Evolutionary conservation across 495 filamentous ascomycete species (phyloP).

Genomic region (Margaritispora aquatica): DNA sequence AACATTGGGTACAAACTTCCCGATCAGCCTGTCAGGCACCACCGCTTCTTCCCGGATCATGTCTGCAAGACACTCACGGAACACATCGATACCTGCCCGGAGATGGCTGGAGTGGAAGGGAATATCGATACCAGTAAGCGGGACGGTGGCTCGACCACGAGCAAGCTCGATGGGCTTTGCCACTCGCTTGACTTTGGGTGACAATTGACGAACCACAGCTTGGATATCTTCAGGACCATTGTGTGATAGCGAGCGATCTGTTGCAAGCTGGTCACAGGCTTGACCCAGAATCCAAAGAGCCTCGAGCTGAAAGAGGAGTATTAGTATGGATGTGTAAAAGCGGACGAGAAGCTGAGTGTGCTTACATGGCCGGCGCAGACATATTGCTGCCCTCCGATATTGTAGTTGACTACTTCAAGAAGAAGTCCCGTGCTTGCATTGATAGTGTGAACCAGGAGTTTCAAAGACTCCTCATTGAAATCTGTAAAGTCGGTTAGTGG

Average conservation of each 20-base stretch:
- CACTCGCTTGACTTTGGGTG: background rate
- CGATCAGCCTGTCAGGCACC: background rate
- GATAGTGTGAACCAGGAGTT: background rate
- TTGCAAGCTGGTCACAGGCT: background rate
- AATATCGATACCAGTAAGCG: background rate
- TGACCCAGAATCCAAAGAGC: background rate
- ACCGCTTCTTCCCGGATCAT: background rate
- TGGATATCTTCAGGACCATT: background rate
- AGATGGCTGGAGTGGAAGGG: background rate
- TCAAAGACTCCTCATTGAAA: background rate
- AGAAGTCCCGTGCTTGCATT: background rate
- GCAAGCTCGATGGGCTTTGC: background rate
- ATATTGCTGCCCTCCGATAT: background rate
- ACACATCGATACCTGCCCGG: background rate
- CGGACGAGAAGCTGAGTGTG: background rate
- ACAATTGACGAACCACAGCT: background rate
- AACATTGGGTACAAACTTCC: background rate
- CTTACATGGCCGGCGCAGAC: background rate
- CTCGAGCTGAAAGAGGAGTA: background rate
- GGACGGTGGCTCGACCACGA: background rate
- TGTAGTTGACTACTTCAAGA: background rate
- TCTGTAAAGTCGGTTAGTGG: background rate
- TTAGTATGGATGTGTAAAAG: background rate
- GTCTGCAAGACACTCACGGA: background rate
- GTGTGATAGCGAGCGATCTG: background rate